Evolutionary conservation across 208 protist species (phyloP), one percentile per base, ranked within the genome.

Genomic region (Trypanosoma theileri): DNA sequence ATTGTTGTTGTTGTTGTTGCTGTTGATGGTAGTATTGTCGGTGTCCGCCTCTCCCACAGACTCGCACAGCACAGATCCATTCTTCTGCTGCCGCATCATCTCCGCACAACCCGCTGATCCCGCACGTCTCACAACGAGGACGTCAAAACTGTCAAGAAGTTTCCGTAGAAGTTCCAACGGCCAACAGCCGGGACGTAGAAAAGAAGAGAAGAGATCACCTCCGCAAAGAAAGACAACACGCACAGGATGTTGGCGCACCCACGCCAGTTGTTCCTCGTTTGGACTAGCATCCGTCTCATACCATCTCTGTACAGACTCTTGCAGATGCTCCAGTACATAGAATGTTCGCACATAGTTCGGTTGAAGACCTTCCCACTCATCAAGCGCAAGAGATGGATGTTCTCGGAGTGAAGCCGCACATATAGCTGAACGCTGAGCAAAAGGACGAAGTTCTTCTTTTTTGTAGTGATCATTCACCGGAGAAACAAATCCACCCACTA

Each of bases 401-500:
- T 42, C 19, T 4, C 53, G 31, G 4, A 95, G 41, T 0, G 77
- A 71, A 1, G 72, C 75, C 9, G 77, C 48, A 16, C 79, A 77
- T 21, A 94, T 75, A 0, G 28, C 64, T 28, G 77, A 74, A 1
- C 91, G 85, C 22, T 87, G 57, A 14, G 53, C 16, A 28, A 86
- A 82, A 3, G 68, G 54, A 19, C 24, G 14, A n/a, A 93, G 73
- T 0, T 84, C 84, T 1, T 86, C 69, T 44, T 96, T 96, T 19
- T 66, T 74, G 75, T 96, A 96, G 17, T 67, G 73, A 67, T 96
- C 91, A 28, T 72, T 61, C 1, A 96, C 91, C 0, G 86, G 88
- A 0, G 91, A 96, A 9, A 96, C 22, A 57, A 89, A 94, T 10
- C 88, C 91, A n/a, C 88, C 91, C 0, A 94, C 75, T 91, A 82